These are phyloP conservation scores for Narthecium ossifragum DNA, from an alignment of 106 monocot species.

Conservation along the genomic window DNA sequence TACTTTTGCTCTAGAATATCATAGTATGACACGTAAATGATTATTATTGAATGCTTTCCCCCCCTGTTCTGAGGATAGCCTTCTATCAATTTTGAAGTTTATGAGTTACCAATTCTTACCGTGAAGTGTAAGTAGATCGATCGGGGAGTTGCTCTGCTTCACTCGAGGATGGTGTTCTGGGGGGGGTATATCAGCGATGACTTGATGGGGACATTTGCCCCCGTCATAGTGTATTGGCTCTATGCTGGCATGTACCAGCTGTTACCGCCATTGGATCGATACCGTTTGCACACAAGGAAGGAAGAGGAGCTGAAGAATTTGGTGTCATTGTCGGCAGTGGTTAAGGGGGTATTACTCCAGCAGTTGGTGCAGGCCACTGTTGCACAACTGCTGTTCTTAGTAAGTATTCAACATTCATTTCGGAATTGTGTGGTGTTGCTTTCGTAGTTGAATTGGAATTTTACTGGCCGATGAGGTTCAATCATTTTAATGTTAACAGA, in stretches of 20 bases:
- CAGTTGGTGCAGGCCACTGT: constrained; percentile 58
- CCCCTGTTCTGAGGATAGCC: too few species aligned
- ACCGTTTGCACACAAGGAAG: constrained; percentile 53
- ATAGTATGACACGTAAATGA: too few species aligned
- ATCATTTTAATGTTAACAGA: too few species aligned
- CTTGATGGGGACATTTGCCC: constrained; percentile 68
- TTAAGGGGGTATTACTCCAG: constrained; percentile 70
- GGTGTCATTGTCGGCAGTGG: constrained; percentile 36
- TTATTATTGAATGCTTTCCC: too few species aligned
- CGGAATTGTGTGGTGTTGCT: too few species aligned
- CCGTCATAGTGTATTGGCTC: constrained; percentile 74
- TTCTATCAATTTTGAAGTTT: too few species aligned
- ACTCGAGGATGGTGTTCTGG: constrained; percentile 63
- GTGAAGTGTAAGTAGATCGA: too few species aligned
- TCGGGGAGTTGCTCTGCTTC: too few species aligned
- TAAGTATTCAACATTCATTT: constrained; percentile 24
- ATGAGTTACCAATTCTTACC: too few species aligned
- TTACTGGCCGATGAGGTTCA: too few species aligned
- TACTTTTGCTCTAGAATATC: too few species aligned
- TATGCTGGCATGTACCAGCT: constrained; percentile 78
- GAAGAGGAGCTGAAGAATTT: constrained; percentile 73
- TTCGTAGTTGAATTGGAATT: too few species aligned
- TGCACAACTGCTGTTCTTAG: constrained; percentile 55
- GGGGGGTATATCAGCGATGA: constrained; percentile 74
- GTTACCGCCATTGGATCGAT: constrained; percentile 46